Conservation (phyloP, 2,329 filamentous ascomycete species). For the Ophiocordyceps robertsii region DNA sequence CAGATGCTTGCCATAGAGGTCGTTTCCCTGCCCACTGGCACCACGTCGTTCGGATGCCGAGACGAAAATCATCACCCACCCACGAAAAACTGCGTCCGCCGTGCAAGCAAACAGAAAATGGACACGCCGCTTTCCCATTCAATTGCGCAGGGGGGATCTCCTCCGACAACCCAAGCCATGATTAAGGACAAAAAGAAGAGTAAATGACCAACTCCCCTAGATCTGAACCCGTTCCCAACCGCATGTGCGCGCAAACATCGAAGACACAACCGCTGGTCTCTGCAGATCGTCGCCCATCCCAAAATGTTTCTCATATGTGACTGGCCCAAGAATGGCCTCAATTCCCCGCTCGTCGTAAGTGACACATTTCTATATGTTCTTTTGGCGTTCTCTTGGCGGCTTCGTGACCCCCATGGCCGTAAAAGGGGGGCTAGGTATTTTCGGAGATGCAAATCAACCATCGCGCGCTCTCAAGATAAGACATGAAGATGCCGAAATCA, state of each 20-base stretch:
- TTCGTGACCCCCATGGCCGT: slow-evolving; percentile 29
- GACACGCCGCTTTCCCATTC: slow-evolving; percentile 16
- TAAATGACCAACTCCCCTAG: slow-evolving; percentile 23
- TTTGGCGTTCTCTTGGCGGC: slow-evolving; percentile 30
- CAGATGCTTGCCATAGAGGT: slow-evolving; percentile 17
- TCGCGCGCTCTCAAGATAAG: slow-evolving; percentile 7
- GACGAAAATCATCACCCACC: background rate
- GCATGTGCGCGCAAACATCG: slow-evolving; percentile 13
- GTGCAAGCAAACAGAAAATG: slow-evolving; percentile 12
- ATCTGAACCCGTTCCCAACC: slow-evolving; percentile 17
- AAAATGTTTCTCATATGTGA: slow-evolving; percentile 19
- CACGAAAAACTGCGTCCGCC: slow-evolving; percentile 4
- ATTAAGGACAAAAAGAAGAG: slow-evolving; percentile 2
- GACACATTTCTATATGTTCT: slow-evolving; percentile 33
- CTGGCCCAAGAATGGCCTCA: slow-evolving; percentile 5
- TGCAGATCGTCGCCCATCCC: slow-evolving; percentile 17
- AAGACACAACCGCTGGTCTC: slow-evolving; percentile 19
- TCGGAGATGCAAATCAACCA: slow-evolving; percentile 4
- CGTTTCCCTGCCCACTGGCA: slow-evolving; percentile 12
- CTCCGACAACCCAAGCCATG: slow-evolving; percentile 3
- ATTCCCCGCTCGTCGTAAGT: slow-evolving; percentile 17
- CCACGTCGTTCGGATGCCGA: slow-evolving; percentile 3
- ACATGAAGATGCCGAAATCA: slow-evolving; percentile 7
- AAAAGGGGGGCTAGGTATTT: slow-evolving; percentile 12
- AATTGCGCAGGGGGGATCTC: slow-evolving; percentile 15